Evolutionary conservation across 148 eudicot species (phyloP).

Genomic region (Chenopodium berlandieri): DNA sequence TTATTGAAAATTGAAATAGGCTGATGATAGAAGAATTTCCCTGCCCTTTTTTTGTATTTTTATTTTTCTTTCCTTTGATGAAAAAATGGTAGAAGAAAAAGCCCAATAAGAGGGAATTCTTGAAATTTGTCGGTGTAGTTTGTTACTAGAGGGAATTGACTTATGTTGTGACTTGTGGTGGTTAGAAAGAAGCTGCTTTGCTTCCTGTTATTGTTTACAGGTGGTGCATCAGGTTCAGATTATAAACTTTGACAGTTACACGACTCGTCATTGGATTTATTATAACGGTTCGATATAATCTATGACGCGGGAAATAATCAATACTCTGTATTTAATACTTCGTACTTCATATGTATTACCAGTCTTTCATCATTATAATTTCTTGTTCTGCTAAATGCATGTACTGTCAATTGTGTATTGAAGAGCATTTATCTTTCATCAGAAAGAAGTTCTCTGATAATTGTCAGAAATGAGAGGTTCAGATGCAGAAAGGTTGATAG

Average conservation of each 20-base stretch:
- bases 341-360: too few species aligned
- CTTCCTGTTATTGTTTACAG: neutral
- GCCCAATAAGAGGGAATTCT: neutral
- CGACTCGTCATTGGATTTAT: neutral
- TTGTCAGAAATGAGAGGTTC: constrained; percentile 15
- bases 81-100: neutral
- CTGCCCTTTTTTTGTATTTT: neutral
- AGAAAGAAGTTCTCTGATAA: constrained; percentile 10
- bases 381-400: neutral
- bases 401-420: neutral
- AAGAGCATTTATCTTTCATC: constrained; percentile 17
- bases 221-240: neutral
- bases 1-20: neutral
- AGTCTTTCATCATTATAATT: neutral
- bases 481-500: neutral
- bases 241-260: neutral
- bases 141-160: constrained; percentile 1
- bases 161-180: constrained; percentile 11
- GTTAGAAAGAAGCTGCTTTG: neutral
- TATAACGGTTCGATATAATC: neutral
- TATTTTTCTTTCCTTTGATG: neutral
- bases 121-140: constrained; percentile 15
- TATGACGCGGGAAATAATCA: constrained; percentile 1
- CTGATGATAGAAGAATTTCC: neutral
- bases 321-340: neutral